Percentiles rank a stretch among this genome's conserved stretches.
These are phyloP conservation scores for Beauveria sp. DNA, from an alignment of 2,329 filamentous ascomycete species.

Conservation along the genomic window DNA sequence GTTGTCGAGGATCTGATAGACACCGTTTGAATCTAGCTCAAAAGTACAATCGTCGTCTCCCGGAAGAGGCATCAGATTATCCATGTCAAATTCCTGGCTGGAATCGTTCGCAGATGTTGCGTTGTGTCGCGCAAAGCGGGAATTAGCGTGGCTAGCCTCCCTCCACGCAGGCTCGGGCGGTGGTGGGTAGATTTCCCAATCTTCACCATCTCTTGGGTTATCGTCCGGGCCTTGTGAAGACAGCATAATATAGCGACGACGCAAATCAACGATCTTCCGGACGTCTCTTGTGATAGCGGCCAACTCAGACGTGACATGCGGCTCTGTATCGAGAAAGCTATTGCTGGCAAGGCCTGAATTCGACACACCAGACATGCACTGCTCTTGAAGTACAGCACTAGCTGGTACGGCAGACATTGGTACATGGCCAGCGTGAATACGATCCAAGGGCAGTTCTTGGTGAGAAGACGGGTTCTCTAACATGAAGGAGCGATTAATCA, in stretches of 20 bases:
- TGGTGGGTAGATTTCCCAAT: slow-evolving; percentile 84
- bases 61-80: slow-evolving; percentile 69
- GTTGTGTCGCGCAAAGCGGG: slow-evolving; percentile 38
- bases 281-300: slow-evolving; percentile 84
- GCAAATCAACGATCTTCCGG: slow-evolving; percentile 77
- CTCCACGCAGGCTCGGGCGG: slow-evolving; percentile 86
- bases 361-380: slow-evolving; percentile 32
- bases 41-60: slow-evolving; percentile 64
- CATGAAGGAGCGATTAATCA: background rate
- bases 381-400: background rate
- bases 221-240: slow-evolving; percentile 76
- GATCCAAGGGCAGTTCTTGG: background rate
- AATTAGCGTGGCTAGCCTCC: slow-evolving; percentile 29
- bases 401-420: background rate
- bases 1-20: slow-evolving; percentile 87
- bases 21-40: slow-evolving; percentile 71
- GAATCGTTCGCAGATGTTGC: slow-evolving; percentile 86
- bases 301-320: slow-evolving; percentile 76
- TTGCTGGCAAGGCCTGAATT: slow-evolving; percentile 57
- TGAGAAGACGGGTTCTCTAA: background rate
- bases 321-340: slow-evolving; percentile 64
- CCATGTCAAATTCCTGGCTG: slow-evolving; percentile 83
- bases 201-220: slow-evolving; percentile 78
- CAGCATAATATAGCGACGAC: slow-evolving; percentile 80
- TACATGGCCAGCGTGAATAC: background rate